These are phyloP conservation scores for Elymus sibiricus DNA, from an alignment of 176 grass and related monocot genomes.

Conservation along the genomic window DNA sequence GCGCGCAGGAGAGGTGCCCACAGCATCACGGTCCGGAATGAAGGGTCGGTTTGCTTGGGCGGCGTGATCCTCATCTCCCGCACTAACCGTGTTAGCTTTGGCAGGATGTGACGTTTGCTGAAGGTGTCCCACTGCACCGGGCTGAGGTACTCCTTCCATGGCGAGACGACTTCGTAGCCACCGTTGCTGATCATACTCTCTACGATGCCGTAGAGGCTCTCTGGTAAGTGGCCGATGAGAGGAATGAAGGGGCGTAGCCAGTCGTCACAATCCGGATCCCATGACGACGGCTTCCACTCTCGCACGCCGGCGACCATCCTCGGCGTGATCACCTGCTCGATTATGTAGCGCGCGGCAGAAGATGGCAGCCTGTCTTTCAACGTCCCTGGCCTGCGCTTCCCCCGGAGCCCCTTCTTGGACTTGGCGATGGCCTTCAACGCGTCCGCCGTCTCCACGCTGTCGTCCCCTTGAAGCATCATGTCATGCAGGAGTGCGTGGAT, in stretches of 20 bases:
- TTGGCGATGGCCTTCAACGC: neutral
- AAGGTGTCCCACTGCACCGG: slow-evolving; percentile 47
- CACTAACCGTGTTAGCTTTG: slow-evolving; percentile 29
- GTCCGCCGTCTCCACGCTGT: neutral
- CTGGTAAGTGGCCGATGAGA: slow-evolving; percentile 31
- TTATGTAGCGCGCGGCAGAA: slow-evolving; percentile 31
- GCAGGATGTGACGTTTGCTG: slow-evolving; percentile 31
- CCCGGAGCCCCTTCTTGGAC: neutral
- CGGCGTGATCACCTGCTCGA: slow-evolving; percentile 50
- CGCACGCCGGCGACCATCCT: slow-evolving; percentile 44
- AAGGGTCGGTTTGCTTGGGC: neutral
- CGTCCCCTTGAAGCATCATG: neutral
- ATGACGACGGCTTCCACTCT: slow-evolving; percentile 46
- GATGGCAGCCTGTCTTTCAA: slow-evolving; percentile 46
- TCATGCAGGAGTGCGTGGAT: neutral
- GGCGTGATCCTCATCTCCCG: neutral
- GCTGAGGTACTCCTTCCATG: slow-evolving; percentile 59
- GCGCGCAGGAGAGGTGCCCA: slow-evolving; percentile 43
- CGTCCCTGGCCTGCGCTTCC: neutral
- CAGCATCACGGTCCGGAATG: slow-evolving; percentile 36
- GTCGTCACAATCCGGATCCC: slow-evolving; percentile 33
- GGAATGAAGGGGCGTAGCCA: slow-evolving; percentile 60
- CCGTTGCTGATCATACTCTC: slow-evolving; percentile 21
- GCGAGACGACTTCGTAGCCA: slow-evolving; percentile 33
- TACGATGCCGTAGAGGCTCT: slow-evolving; percentile 26